A percentile compares a stretch with the other conserved stretches of the same genome.
Conservation (phyloP, 352 stramenopile genomes). For the Phytophthora chlamydospora region DNA sequence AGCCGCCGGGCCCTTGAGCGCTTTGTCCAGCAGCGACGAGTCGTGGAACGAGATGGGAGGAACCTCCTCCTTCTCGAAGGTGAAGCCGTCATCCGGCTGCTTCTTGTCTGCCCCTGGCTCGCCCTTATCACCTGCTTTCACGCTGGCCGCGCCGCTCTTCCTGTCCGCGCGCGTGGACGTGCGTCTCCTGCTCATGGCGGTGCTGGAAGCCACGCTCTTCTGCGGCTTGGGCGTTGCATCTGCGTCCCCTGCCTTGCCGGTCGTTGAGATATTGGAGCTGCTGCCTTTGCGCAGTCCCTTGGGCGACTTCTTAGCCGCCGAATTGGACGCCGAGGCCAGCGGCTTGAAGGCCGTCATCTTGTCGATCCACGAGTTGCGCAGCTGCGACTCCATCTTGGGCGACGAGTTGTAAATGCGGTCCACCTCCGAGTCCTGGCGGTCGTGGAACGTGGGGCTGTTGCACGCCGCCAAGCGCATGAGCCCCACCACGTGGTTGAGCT, state of each 20-base stretch:
- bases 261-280: constrained; percentile 9
- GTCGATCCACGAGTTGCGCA: constrained; percentile 91
- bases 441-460: constrained; percentile 90
- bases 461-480: constrained; percentile 82
- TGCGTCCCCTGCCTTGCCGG: constrained; percentile 18
- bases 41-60: constrained; percentile 68
- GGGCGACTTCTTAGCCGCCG: constrained; percentile 55
- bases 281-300: constrained; percentile 38
- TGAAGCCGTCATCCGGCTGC: constrained; percentile 51
- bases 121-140: constrained; percentile 24
- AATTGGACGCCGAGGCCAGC: constrained; percentile 23
- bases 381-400: constrained; percentile 86
- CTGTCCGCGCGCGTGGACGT: constrained; percentile 36
- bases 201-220: constrained; percentile 35
- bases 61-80: constrained; percentile 75
- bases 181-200: constrained; percentile 25
- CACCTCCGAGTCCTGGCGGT: constrained; percentile 90
- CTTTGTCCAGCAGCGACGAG: constrained; percentile 76
- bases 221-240: constrained; percentile 24
- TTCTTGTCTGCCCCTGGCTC: constrained; percentile 27
- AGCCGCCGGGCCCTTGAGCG: constrained; percentile 63
- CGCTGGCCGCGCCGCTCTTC: constrained; percentile 27
- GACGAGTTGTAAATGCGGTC: constrained; percentile 91
- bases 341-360: constrained; percentile 84
- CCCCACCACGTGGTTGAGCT: constrained; percentile 83